phyloP scores from a whole-genome alignment of 495 filamentous ascomycete genomes.

The Neurospora tetrasperma region DNA sequence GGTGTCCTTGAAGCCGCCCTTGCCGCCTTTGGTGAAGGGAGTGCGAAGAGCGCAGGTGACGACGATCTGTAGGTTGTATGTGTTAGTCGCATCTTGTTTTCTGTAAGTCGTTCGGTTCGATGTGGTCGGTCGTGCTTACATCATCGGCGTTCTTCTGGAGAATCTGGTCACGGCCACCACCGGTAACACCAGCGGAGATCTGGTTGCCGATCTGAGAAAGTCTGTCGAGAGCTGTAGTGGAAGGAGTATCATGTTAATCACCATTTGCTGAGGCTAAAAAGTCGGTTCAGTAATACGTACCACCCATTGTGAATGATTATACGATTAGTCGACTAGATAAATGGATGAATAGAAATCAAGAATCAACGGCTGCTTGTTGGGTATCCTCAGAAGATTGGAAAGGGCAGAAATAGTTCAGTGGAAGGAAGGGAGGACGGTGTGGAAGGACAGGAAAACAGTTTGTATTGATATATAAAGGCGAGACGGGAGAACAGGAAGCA shows the following conservation, averaged over 20 bases:
- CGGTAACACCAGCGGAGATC: conserved; percentile 27
- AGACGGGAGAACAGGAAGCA: background rate
- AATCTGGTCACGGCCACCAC: conserved; percentile 34
- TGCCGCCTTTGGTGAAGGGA: conserved; percentile 83
- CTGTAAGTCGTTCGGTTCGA: background rate
- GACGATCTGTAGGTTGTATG: conserved; percentile 51
- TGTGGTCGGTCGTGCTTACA: conserved; percentile 22
- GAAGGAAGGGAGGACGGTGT: background rate
- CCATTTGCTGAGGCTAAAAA: background rate
- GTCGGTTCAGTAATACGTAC: conserved; percentile 9
- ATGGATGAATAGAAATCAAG: background rate
- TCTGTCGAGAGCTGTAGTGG: conserved; percentile 32
- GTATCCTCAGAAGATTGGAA: background rate
- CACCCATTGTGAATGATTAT: conserved; percentile 22
- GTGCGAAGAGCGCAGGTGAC: conserved; percentile 89
- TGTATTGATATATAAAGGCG: background rate
- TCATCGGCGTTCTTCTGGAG: conserved; percentile 43
- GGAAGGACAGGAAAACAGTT: background rate
- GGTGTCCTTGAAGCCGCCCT: conserved; percentile 94
- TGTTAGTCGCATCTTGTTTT: background rate
- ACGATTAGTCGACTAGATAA: background rate
- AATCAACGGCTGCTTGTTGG: background rate
- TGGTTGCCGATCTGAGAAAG: conserved; percentile 37
- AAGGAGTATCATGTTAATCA: conserved; percentile 4
- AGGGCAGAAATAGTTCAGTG: background rate